Evolutionary conservation across 345 rosid species (phyloP).

Genomic region (Pelargonium nanum): DNA sequence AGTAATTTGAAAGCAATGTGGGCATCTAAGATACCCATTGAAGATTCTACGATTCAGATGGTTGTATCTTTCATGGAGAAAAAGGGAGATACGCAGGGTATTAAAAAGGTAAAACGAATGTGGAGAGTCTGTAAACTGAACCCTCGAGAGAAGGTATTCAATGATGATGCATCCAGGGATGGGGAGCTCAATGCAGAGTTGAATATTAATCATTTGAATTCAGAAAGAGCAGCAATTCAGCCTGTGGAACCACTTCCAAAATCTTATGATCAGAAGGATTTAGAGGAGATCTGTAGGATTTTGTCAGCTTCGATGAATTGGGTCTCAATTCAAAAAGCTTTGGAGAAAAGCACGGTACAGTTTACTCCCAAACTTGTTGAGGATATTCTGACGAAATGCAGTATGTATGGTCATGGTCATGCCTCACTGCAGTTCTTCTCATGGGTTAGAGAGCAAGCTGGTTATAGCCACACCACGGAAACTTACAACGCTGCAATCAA

Average conservation of each 20-base stretch:
- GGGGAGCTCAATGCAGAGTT: constrained; percentile 11
- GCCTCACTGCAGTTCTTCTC: constrained; percentile 57
- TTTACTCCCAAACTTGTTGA: constrained; percentile 64
- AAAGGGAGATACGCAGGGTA: constrained; percentile 40
- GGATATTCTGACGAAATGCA: constrained; percentile 34
- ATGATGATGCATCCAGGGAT: constrained; percentile 8
- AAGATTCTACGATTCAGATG: constrained; percentile 40
- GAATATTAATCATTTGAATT: constrained; percentile 11
- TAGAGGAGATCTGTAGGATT: constrained; percentile 36
- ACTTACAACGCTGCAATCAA: constrained; percentile 88
- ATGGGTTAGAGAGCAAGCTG: constrained; percentile 58
- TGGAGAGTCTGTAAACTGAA: constrained; percentile 21
- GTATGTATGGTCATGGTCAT: constrained; percentile 49
- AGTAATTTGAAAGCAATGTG: constrained; percentile 47
- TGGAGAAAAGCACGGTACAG: constrained; percentile 35
- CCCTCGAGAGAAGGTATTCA: constrained; percentile 13
- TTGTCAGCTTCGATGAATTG: constrained; percentile 36
- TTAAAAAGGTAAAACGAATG: constrained; percentile 40
- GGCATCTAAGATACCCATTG: constrained; percentile 35
- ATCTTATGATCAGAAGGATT: constrained; percentile 11
- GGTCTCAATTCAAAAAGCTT: constrained; percentile 36
- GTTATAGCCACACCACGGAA: constrained; percentile 51
- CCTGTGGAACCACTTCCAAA: constrained; percentile 15
- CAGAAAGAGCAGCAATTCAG: constrained; percentile 7
- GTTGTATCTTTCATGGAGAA: constrained; percentile 49